A percentile compares a stretch with the other conserved stretches of the same genome.
Evolutionary conservation across 306 rosid species (phyloP).

Genomic region (Cicer judaicum): DNA sequence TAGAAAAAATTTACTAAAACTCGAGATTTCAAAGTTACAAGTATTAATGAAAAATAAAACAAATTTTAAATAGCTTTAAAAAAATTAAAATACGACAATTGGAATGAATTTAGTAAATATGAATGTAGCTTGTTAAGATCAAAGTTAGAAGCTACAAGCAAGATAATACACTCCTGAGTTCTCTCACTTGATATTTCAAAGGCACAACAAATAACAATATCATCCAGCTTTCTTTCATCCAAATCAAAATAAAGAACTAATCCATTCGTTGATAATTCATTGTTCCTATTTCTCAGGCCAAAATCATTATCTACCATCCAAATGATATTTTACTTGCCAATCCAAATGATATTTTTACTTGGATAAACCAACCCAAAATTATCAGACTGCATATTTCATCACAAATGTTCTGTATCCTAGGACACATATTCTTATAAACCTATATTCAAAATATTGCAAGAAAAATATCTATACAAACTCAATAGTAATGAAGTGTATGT

Average conservation of each 20-base stretch:
- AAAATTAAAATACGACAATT: too few relatives aligned
- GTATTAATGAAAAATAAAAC: too few relatives aligned
- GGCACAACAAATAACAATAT: slow-evolving; percentile 6
- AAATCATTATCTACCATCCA: slow-evolving; percentile 25
- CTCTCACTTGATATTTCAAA: neutral
- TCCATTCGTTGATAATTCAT: neutral
- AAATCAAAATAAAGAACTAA: neutral
- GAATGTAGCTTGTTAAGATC: slow-evolving; percentile 23
- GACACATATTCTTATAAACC: slow-evolving; percentile 16
- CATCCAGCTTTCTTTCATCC: slow-evolving; percentile 33
- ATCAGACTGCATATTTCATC: neutral
- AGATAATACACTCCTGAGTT: neutral
- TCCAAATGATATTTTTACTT: neutral
- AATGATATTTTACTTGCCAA: neutral
- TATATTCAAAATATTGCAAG: neutral
- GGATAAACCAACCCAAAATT: neutral
- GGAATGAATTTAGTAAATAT: neutral
- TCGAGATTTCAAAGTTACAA: slow-evolving; percentile 14
- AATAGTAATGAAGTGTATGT: too few relatives aligned
- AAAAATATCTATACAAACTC: too few relatives aligned
- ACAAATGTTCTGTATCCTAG: neutral
- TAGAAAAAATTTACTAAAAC: neutral
- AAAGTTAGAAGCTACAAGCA: neutral
- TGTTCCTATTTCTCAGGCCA: neutral
- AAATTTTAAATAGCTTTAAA: too few relatives aligned